Evolutionary conservation across 2,329 filamentous ascomycete species (phyloP).

Genomic region (Trichoderma guizhouense): DNA sequence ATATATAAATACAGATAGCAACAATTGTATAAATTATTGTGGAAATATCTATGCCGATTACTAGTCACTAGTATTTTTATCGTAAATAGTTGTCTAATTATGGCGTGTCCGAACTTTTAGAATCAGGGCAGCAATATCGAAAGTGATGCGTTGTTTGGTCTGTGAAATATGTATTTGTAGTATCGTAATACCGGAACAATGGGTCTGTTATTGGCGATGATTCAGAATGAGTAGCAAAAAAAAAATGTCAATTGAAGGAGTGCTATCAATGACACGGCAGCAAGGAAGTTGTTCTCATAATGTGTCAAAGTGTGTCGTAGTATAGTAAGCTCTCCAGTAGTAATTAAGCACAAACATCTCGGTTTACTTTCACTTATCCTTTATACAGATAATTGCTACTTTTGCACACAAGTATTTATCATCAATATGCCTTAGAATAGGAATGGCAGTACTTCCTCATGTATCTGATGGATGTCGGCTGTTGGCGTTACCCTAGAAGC

Average conservation of each 20-base stretch:
- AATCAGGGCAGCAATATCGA: not conserved
- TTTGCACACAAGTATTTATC: not conserved
- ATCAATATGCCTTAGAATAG: not conserved
- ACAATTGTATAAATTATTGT: not conserved
- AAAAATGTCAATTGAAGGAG: not conserved
- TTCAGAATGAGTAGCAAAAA: not conserved
- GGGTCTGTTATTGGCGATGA: not conserved
- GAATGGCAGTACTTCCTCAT: not conserved
- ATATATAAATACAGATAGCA: not conserved
- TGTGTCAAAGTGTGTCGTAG: not conserved
- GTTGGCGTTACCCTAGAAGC: not conserved
- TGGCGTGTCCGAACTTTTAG: not conserved
- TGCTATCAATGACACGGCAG: not conserved
- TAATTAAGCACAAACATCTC: not conserved
- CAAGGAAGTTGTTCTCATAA: not conserved
- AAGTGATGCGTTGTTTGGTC: not conserved
- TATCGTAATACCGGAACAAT: not conserved
- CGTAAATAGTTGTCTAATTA: not conserved
- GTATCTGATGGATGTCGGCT: not conserved
- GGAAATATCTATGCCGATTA: not conserved
- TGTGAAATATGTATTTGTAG: not conserved
- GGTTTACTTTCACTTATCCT: not conserved
- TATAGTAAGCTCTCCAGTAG: not conserved
- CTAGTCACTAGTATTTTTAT: not conserved
- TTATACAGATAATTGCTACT: not conserved